Conservation (phyloP, 176 grass and related monocot species). For the Carex scoparia region DNA sequence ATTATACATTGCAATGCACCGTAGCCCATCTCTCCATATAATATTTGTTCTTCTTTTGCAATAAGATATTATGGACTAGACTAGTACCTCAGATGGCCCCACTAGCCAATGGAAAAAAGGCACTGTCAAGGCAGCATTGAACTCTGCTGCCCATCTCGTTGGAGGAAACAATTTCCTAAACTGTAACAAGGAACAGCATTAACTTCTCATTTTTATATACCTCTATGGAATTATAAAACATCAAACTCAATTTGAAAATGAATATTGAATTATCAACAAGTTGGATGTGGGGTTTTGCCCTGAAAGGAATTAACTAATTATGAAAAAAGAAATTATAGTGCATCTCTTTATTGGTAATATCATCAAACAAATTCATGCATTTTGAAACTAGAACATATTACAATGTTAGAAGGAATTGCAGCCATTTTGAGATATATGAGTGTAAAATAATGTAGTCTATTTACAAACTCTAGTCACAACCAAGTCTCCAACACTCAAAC, state of each 20-base stretch:
- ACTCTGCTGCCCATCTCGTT: slow-evolving; percentile 75
- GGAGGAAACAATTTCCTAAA: slow-evolving; percentile 79
- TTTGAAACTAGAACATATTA: neutral
- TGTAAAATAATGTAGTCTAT: neutral
- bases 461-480: neutral
- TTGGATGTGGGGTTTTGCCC: no score
- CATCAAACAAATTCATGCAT: neutral
- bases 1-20: no score
- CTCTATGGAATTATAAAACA: neutral
- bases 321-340: neutral
- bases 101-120: slow-evolving; percentile 97
- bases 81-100: slow-evolving; percentile 62
- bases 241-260: neutral
- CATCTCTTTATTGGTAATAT: neutral
- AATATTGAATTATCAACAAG: neutral
- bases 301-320: no score
- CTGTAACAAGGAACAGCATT: slow-evolving; percentile 28
- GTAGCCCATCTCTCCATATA: no score
- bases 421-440: neutral
- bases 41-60: neutral
- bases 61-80: neutral
- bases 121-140: slow-evolving; percentile 85
- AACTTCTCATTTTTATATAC: neutral
- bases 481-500: neutral
- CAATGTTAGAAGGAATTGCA: neutral